Evolutionary conservation across 2,329 filamentous ascomycete species (phyloP).

Genomic region (Sphaerulina musiva): DNA sequence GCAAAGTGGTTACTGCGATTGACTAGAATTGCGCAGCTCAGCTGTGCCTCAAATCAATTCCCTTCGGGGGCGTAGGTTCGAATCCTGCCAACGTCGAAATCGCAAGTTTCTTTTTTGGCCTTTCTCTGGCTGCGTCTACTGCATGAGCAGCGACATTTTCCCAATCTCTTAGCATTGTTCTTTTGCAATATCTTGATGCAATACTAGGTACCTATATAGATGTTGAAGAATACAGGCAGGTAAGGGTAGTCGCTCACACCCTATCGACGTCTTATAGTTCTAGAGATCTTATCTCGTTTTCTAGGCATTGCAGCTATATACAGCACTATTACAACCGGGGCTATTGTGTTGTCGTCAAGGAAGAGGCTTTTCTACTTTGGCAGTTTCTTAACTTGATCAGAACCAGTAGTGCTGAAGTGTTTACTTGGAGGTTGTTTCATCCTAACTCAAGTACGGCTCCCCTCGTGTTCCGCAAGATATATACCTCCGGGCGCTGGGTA

Average conservation of each 20-base stretch:
- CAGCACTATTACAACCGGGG: too few species aligned
- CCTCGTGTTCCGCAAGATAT: background rate
- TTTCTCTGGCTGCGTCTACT: background rate
- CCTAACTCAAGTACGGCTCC: background rate
- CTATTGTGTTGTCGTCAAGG: too few species aligned
- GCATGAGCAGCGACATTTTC: background rate
- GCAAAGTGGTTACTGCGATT: conserved; percentile 22
- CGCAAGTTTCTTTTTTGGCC: background rate
- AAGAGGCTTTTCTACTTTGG: too few species aligned
- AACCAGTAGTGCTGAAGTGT: too few species aligned
- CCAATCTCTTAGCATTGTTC: background rate
- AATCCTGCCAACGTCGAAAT: conserved; percentile 11
- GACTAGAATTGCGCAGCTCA: background rate
- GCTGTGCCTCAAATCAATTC: conserved; percentile 11
- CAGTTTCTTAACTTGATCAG: too few species aligned
- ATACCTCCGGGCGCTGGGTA: background rate
- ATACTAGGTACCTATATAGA: too few species aligned
- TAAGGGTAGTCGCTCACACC: too few species aligned
- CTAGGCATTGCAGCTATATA: too few species aligned
- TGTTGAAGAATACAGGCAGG: too few species aligned
- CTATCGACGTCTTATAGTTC: too few species aligned
- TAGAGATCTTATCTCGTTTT: too few species aligned
- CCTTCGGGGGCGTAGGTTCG: conserved; percentile 18
- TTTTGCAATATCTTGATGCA: background rate
- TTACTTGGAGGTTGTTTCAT: too few species aligned